Conservation (phyloP, 345 rosid genomes). For the Moringa oleifera region DNA sequence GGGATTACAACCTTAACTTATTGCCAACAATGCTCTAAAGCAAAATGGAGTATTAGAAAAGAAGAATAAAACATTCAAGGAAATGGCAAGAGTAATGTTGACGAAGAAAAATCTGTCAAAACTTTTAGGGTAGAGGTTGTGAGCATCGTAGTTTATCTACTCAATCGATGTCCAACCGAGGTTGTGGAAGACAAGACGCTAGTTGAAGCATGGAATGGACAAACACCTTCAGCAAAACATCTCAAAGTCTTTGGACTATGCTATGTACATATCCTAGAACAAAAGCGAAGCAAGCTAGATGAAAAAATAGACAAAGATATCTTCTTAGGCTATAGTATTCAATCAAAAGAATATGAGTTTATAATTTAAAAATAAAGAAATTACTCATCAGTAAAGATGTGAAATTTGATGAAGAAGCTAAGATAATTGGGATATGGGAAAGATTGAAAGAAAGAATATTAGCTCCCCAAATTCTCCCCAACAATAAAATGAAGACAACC, state of each 20-base stretch:
- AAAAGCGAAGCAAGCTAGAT: neutral
- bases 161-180: neutral
- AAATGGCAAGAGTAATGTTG: neutral
- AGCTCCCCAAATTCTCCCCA: too few species aligned
- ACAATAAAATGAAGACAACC: too few species aligned
- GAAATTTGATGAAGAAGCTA: too few species aligned
- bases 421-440: too few species aligned
- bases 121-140: neutral
- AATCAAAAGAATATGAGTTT: neutral
- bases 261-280: neutral
- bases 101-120: too few species aligned
- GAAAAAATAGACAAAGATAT: too few species aligned
- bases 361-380: neutral
- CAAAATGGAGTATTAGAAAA: neutral
- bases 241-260: neutral
- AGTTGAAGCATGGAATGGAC: neutral
- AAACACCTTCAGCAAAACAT: neutral
- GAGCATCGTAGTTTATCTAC: neutral
- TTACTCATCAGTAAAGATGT: neutral
- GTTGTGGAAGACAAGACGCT: neutral
- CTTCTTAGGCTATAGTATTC: neutral
- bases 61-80: neutral
- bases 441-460: too few species aligned
- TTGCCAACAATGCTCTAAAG: neutral
- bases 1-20: neutral